Evolutionary conservation across 768 basidiomycete species (phyloP), one percentile per base, ranked within the genome.

Genomic region (Xanthoconium purpureum): DNA sequence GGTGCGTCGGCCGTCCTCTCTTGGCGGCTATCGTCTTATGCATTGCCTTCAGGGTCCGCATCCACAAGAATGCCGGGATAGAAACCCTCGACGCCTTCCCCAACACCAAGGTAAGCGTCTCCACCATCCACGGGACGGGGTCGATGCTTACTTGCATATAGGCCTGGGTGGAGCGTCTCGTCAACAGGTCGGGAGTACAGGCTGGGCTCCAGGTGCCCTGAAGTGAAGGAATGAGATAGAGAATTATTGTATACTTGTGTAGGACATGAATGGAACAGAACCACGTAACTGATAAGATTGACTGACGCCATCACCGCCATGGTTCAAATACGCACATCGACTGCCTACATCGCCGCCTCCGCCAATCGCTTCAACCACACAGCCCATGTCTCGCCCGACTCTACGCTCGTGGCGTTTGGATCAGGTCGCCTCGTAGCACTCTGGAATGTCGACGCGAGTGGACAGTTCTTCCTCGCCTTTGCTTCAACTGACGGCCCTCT

Each of bases 21-120:
- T 28, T 49, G 13, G 15, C 18, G 11, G 29, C 24, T n/a, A 1
- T 37, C 1, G 11, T 45, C 35, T 57, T 13, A 57, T 20, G 17
- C 36, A 51, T 47, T 40, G 11, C 32, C 47, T 33, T 52, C 47
- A 89, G 88, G 89, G 77, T 92, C 47, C 70, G 76, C 20, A 44
- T 74, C 38, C 80, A 83, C 58, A 38, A 60, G 10, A 75, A 65
- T 57, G 71, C 81, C 3, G 85, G 81, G 9, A 72, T 87, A 18
- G 79, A 83, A 40, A 78, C 66, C 29, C 71, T 91, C 48, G 82
- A 85, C 46, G 79, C 81, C 37, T 89, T 78, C 76, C 89, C 91
- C 0, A 73, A 76, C 61, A 68, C 90, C 52, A 82, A 84, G 76
- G 86, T 78, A 42, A 61, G 57, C 18, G 32, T 48, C 13, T 28